These are phyloP conservation scores for Iris pallida DNA, from an alignment of 116 monocot genomes.

Conservation along the genomic window DNA sequence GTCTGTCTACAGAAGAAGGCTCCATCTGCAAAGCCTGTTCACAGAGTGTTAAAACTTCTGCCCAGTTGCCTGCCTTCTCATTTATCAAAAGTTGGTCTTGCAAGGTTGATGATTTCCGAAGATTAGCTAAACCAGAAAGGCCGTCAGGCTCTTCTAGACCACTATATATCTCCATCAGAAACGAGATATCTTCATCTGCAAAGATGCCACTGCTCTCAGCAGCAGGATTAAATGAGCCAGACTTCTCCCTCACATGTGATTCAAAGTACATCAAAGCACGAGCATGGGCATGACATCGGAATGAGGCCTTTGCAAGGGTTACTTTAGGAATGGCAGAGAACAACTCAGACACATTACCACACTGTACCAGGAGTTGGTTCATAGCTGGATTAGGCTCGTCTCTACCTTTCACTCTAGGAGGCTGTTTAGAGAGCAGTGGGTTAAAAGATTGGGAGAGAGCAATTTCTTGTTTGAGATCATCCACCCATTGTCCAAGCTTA, in stretches of 20 bases:
- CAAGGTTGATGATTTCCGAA: constrained; percentile 58
- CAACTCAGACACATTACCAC: constrained; percentile 77
- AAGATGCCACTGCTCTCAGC: constrained; percentile 64
- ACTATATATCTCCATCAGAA: constrained; percentile 97
- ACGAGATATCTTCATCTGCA: constrained; percentile 82
- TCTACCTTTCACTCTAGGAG: constrained; percentile 25
- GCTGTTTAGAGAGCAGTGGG: constrained; percentile 30
- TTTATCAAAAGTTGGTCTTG: constrained; percentile 89
- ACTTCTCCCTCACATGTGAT: constrained; percentile 72
- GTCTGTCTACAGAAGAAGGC: constrained; percentile 77
- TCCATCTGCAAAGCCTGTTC: constrained; percentile 96
- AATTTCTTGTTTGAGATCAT: constrained; percentile 91
- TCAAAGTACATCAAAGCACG: constrained; percentile 90
- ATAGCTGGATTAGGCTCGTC: constrained; percentile 20
- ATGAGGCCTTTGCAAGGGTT: constrained; percentile 84
- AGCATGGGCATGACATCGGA: constrained; percentile 83
- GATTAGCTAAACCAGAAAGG: constrained; percentile 77
- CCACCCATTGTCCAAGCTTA: constrained; percentile 98
- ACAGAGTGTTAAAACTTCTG: constrained; percentile 78
- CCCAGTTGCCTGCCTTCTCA: constrained; percentile 96
- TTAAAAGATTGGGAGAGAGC: constrained; percentile 59
- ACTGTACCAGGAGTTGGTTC: constrained; percentile 61
- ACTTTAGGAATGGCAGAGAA: constrained; percentile 92
- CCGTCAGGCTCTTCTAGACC: constrained; percentile 97
- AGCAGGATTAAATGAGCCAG: constrained; percentile 90